Evolutionary conservation across 75 land plant genomes (phyloP).

Genomic region (Picea sitchensis): DNA sequence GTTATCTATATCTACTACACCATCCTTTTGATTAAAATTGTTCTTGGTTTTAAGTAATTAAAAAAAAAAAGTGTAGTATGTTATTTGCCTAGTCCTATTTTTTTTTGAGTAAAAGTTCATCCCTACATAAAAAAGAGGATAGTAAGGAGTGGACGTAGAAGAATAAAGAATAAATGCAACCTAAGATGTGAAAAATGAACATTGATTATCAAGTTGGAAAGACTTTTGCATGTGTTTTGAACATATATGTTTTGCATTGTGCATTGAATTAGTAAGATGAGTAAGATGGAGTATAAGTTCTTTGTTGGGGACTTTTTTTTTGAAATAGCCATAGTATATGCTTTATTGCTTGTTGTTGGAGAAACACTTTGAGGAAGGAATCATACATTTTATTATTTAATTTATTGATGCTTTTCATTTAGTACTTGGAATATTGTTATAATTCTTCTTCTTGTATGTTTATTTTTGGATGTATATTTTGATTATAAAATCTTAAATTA

Average conservation of each 20-base stretch:
- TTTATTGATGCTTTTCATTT: neutral
- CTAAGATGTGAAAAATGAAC: constrained; percentile 99
- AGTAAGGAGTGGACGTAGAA: constrained; percentile 52
- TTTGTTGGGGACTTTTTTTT: neutral
- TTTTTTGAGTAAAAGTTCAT: constrained; percentile 24
- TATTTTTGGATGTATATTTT: too few relatives aligned
- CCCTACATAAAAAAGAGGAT: constrained; percentile 89
- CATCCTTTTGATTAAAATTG: too few relatives aligned
- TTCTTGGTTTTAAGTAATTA: too few relatives aligned
- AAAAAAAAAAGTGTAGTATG: neutral
- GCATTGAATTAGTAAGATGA: neutral
- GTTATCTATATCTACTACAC: too few relatives aligned
- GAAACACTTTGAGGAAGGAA: neutral
- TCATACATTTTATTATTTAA: neutral
- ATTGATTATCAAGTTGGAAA: constrained; percentile 92
- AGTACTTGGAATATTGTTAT: neutral
- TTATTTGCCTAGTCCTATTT: neutral
- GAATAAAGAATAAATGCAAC: constrained; percentile 96
- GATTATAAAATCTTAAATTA: too few relatives aligned
- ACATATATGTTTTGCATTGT: neutral
- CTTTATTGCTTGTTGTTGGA: neutral
- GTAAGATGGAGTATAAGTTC: neutral
- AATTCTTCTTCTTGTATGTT: neutral
- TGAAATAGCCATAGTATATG: neutral
- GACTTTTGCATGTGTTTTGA: neutral